Conservation (phyloP, 257 asterid genomes). For the Phtheirospermum japonicum region DNA sequence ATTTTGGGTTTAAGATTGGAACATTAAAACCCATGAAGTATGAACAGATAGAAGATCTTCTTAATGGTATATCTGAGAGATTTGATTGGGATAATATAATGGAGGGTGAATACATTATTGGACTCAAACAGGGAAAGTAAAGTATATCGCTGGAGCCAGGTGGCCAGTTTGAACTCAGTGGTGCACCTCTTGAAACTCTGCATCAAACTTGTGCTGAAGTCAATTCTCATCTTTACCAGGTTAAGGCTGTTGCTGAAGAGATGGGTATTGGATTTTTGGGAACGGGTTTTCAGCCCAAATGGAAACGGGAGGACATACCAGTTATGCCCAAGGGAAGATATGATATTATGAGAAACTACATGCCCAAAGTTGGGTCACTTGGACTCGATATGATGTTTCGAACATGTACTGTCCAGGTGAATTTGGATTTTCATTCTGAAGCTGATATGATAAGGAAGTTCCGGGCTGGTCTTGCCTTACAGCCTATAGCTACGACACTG, state of each 20-base stretch:
- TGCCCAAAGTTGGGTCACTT: constrained; percentile 98
- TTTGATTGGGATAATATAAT: constrained; percentile 97
- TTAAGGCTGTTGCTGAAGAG: constrained; percentile 97
- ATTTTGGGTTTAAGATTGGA: constrained; percentile 82
- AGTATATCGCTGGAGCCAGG: constrained; percentile 98
- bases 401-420: constrained; percentile 98
- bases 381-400: too few relatives aligned
- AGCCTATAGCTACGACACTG: constrained; percentile 95
- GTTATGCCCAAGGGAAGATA: constrained; percentile 99
- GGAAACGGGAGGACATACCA: constrained; percentile 89
- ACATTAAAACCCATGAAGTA: constrained; percentile 84
- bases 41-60: constrained; percentile 88
- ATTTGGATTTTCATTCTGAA: constrained; percentile 93
- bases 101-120: constrained; percentile 90
- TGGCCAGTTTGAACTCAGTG: constrained; percentile 97
- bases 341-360: constrained; percentile 82
- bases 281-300: constrained; percentile 92
- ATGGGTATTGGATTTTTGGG: constrained; percentile 96
- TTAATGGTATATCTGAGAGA: constrained; percentile 84
- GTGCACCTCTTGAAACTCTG: constrained; percentile 94
- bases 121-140: constrained; percentile 94
- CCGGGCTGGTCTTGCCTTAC: constrained; percentile 92
- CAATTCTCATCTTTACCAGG: constrained; percentile 97
- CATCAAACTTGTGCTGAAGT: constrained; percentile 99
- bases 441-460: constrained; percentile 94